These are phyloP conservation scores for Platanthera guangdongensis DNA, from an alignment of 106 monocot genomes.

Conservation along the genomic window DNA sequence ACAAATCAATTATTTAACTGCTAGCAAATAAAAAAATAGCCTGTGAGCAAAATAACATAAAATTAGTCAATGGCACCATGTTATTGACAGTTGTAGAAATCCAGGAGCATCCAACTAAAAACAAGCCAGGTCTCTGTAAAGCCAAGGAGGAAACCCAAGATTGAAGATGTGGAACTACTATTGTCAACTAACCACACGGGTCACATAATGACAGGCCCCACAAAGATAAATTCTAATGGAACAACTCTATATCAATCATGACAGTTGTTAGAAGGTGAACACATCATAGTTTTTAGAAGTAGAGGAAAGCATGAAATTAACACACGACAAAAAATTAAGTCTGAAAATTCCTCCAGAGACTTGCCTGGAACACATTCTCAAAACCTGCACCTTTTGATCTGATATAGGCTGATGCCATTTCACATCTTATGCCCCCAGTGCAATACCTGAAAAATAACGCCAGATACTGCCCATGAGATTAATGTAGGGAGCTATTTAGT, in stretches of 20 bases:
- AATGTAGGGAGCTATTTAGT: neutral
- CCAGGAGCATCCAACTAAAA: too few relatives aligned
- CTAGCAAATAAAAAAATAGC: neutral
- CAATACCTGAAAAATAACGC: constrained; percentile 62
- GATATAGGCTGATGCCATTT: constrained; percentile 97
- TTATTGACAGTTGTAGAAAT: neutral
- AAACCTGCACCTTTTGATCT: constrained; percentile 84
- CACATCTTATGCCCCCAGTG: constrained; percentile 97
- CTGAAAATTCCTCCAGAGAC: neutral
- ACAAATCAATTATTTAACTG: too few relatives aligned
- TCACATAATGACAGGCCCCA: too few relatives aligned
- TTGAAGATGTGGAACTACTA: too few relatives aligned
- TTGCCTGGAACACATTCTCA: constrained; percentile 92
- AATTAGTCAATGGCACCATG: neutral
- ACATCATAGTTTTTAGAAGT: neutral
- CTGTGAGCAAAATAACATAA: neutral
- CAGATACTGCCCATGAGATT: neutral
- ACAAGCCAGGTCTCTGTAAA: too few relatives aligned
- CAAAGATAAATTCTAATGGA: too few relatives aligned
- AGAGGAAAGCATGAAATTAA: neutral
- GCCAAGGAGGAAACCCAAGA: too few relatives aligned
- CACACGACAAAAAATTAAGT: neutral
- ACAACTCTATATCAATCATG: neutral
- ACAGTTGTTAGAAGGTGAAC: neutral
- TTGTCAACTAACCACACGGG: too few relatives aligned